A percentile compares a stretch with the other conserved stretches of the same genome.
Evolutionary conservation across 108 stramenopile genomes (phyloP).

Genomic region (Nitzschia sp.): DNA sequence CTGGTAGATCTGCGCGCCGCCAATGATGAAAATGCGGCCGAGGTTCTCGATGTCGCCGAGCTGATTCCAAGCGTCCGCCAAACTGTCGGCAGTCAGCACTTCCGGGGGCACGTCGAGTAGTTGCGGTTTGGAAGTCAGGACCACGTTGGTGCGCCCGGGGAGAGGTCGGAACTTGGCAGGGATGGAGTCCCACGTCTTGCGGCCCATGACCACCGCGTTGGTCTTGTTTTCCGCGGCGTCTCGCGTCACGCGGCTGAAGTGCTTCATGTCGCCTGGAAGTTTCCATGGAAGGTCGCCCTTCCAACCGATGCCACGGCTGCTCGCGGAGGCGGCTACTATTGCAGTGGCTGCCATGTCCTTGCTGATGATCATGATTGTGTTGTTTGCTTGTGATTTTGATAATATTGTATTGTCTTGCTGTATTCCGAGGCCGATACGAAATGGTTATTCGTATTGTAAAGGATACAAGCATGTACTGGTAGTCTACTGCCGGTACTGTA

Average conservation of each 20-base stretch:
- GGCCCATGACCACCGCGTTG: constrained; percentile 99
- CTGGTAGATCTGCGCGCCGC: constrained; percentile 89
- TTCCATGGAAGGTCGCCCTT: constrained; percentile 81
- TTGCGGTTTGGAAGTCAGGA: constrained; percentile 62
- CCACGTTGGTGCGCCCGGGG: constrained; percentile 88
- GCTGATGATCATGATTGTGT: constrained; percentile 38
- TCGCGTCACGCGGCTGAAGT: constrained; percentile 78
- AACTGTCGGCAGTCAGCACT: constrained; percentile 72
- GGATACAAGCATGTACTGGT: no score
- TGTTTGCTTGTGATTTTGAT: no score
- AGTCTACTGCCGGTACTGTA: no score
- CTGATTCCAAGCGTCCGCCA: constrained; percentile 78
- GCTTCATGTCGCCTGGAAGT: constrained; percentile 79
- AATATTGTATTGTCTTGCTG: no score
- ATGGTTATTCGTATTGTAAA: no score
- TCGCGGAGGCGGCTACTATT: constrained; percentile 37
- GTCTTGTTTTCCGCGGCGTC: constrained; percentile 32
- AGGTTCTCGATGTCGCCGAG: constrained; percentile 50
- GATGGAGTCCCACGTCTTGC: constrained; percentile 99
- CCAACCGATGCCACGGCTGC: constrained; percentile 42
- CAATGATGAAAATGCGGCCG: constrained; percentile 92
- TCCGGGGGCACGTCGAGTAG: constrained; percentile 16
- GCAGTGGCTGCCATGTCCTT: constrained; percentile 48
- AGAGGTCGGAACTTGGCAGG: constrained; percentile 94
- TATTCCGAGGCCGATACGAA: no score